Percentiles rank a stretch among this genome's conserved stretches.
These are phyloP conservation scores for Pterocarpus macrocarpus DNA, from an alignment of 306 rosid species.

Conservation along the genomic window DNA sequence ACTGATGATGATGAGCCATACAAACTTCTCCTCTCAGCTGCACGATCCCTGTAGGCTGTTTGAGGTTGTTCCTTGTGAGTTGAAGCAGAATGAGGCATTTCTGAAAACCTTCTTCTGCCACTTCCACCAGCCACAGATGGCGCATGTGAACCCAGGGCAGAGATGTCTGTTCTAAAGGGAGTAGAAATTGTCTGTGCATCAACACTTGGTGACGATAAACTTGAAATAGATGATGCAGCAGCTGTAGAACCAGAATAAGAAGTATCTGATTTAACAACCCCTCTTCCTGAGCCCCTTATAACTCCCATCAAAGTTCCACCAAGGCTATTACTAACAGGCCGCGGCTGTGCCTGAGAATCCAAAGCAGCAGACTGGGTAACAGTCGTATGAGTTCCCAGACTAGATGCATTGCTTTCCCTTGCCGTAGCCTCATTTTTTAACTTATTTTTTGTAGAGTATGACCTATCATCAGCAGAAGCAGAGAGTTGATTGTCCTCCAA, in stretches of 20 bases:
- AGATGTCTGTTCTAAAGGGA: conserved; percentile 84
- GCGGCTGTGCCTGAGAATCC: conserved; percentile 74
- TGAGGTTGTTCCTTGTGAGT: conserved; percentile 75
- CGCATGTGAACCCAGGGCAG: conserved; percentile 83
- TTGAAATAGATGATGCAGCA: conserved; percentile 53
- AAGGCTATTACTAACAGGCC: conserved; percentile 84
- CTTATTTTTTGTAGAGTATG: conserved; percentile 70
- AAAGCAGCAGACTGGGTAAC: conserved; percentile 54
- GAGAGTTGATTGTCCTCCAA: conserved; percentile 74
- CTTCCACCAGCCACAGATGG: conserved; percentile 70
- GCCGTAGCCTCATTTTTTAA: conserved; percentile 59
- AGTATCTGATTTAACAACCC: conserved; percentile 69
- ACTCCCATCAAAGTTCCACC: conserved; percentile 96
- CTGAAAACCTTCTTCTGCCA: conserved; percentile 92
- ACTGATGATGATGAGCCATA: conserved; percentile 81
- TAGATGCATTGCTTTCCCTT: conserved; percentile 61
- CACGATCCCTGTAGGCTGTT: conserved; percentile 90
- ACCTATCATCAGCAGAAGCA: conserved; percentile 67
- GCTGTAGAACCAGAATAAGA: conserved; percentile 59
- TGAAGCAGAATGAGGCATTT: conserved; percentile 84
- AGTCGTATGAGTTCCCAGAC: conserved; percentile 57
- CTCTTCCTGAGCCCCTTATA: conserved; percentile 96
- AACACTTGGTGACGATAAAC: conserved; percentile 53
- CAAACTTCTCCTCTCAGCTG: conserved; percentile 95
- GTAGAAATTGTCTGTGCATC: conserved; percentile 60